Percentiles rank a stretch among this genome's conserved stretches.
These are phyloP conservation scores for Mortierella sp. DNA, from an alignment of 371 early-diverging fungal species.

Conservation along the genomic window DNA sequence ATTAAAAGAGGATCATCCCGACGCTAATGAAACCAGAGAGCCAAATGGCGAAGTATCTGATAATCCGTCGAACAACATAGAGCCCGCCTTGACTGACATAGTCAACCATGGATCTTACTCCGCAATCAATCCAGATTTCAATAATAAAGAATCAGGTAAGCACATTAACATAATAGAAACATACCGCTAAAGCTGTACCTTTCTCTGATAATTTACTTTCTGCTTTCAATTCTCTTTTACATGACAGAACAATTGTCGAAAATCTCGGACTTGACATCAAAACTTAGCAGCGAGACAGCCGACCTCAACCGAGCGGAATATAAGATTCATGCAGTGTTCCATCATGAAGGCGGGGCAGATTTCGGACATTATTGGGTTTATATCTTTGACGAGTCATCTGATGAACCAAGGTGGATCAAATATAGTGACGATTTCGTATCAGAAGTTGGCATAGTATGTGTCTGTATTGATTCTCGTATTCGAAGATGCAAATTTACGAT, in stretches of 20 bases:
- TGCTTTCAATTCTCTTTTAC: background rate
- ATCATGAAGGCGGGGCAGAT: conserved; percentile 66
- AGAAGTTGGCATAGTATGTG: conserved; percentile 60
- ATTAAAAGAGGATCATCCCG: too few species aligned
- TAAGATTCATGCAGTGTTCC: conserved; percentile 50
- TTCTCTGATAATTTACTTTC: background rate
- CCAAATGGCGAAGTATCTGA: too few species aligned
- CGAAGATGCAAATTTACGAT: background rate
- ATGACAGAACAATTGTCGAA: conserved; percentile 18
- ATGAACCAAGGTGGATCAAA: conserved; percentile 79
- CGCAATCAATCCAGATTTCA: too few species aligned
- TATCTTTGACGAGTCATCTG: conserved; percentile 70
- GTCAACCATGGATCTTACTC: too few species aligned
- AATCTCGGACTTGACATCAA: conserved; percentile 21
- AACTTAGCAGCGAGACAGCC: conserved; percentile 13
- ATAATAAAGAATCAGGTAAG: too few species aligned
- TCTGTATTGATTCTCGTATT: background rate
- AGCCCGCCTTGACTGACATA: too few species aligned
- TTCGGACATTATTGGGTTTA: conserved; percentile 95
- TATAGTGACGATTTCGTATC: conserved; percentile 85
- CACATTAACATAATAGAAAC: too few species aligned
- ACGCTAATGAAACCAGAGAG: too few species aligned
- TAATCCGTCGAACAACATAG: too few species aligned
- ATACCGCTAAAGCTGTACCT: background rate
- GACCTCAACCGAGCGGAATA: conserved; percentile 43